Percentiles rank a stretch among this genome's conserved stretches.
Evolutionary conservation across 495 filamentous ascomycete genomes (phyloP).

Genomic region (Daldinia loculata): DNA sequence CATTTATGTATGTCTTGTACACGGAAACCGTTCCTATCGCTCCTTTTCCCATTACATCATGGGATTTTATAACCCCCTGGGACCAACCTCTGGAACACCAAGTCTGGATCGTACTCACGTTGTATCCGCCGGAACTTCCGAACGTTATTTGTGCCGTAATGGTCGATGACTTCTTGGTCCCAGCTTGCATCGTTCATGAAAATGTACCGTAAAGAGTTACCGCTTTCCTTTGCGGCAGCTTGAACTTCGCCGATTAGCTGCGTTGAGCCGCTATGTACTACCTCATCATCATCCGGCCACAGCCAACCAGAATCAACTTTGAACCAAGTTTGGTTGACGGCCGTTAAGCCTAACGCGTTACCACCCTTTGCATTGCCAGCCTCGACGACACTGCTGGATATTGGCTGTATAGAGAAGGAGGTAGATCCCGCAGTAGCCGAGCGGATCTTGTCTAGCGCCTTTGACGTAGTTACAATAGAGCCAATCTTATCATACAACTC

Average conservation of each 20-base stretch:
- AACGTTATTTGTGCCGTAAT: constrained; percentile 49
- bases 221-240: neutral
- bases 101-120: constrained; percentile 48
- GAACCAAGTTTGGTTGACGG: constrained; percentile 25
- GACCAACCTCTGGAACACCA: constrained; percentile 49
- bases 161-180: constrained; percentile 45
- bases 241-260: neutral
- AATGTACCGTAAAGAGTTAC: neutral
- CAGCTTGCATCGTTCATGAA: constrained; percentile 41
- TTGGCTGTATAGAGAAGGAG: constrained; percentile 1
- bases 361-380: constrained; percentile 33
- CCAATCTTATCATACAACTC: constrained; percentile 15
- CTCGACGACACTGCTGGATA: neutral
- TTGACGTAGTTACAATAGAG: constrained; percentile 7
- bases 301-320: constrained; percentile 15
- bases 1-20: neutral
- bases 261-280: neutral
- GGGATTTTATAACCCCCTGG: constrained; percentile 21
- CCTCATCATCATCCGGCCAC: constrained; percentile 16
- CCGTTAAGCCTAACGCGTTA: constrained; percentile 38
- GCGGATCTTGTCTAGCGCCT: neutral
- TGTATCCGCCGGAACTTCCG: constrained; percentile 39
- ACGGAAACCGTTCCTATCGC: neutral
- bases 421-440: constrained; percentile 1
- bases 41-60: neutral